Conservation (phyloP, 768 basidiomycete genomes). For the Tulasnella calospora region DNA sequence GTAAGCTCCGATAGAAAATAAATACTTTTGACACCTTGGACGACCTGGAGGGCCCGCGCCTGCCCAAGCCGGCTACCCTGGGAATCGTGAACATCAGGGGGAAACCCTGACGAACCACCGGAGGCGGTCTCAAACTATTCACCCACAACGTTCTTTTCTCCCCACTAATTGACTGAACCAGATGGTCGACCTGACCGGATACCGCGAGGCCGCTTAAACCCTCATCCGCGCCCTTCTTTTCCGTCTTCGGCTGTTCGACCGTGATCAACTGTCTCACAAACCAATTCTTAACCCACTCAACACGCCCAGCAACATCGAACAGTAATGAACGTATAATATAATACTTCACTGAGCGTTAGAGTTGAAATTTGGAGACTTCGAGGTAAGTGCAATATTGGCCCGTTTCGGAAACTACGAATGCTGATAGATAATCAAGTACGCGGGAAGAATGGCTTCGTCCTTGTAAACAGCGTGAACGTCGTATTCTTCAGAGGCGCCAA, state of each 20-base stretch:
- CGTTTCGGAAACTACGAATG: no score
- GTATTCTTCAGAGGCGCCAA: neutral
- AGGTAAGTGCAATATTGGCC: neutral
- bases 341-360: neutral
- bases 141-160: no score
- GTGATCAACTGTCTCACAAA: no score
- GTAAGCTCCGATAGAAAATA: no score
- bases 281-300: neutral
- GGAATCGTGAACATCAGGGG: neutral
- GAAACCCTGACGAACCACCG: neutral
- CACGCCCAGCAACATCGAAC: neutral
- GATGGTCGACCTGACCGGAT: no score
- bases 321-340: neutral
- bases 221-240: no score
- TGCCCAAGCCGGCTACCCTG: neutral
- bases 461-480: neutral
- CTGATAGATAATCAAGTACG: neutral
- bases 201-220: no score
- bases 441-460: neutral
- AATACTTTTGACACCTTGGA: no score
- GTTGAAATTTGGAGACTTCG: slow-evolving; percentile 15
- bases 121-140: no score
- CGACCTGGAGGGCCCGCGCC: neutral
- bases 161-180: no score
- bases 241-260: no score